Evolutionary conservation across 106 monocot genomes (phyloP).

Genomic region (Dendrobium officinale): DNA sequence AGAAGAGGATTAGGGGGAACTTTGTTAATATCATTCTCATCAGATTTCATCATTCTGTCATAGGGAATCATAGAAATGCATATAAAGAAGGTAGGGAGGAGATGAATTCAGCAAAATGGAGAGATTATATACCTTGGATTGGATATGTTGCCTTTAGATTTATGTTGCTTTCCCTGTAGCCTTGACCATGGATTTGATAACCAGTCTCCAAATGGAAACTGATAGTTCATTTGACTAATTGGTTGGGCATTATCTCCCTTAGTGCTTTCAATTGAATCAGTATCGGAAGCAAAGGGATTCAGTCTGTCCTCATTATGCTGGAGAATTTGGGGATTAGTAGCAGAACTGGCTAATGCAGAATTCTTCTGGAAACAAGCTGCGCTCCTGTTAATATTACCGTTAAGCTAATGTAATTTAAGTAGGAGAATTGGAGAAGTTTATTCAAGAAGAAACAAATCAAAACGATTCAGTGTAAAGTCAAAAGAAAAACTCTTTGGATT

Average conservation of each 20-base stretch:
- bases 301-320: constrained; percentile 1
- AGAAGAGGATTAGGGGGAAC: constrained; percentile 56
- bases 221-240: constrained; percentile 15
- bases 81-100: too few species aligned
- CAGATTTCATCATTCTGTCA: constrained; percentile 4
- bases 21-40: constrained; percentile 10
- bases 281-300: constrained; percentile 13
- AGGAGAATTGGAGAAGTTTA: too few species aligned
- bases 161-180: constrained; percentile 15
- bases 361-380: constrained; percentile 45
- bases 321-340: constrained; percentile 10
- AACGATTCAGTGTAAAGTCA: too few species aligned
- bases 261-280: constrained; percentile 10
- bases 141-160: constrained; percentile 6
- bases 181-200: constrained; percentile 56
- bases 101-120: not conserved
- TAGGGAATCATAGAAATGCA: too few species aligned
- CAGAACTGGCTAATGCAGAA: constrained; percentile 13
- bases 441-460: too few species aligned
- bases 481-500: too few species aligned
- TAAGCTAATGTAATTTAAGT: not conserved
- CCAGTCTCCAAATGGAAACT: constrained; percentile 58
- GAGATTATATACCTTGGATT: constrained; percentile 22
- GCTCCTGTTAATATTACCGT: constrained; percentile 37
- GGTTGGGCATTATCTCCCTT: constrained; percentile 13